Conservation (phyloP, 306 rosid species). For the Psophocarpus tetragonolobus region DNA sequence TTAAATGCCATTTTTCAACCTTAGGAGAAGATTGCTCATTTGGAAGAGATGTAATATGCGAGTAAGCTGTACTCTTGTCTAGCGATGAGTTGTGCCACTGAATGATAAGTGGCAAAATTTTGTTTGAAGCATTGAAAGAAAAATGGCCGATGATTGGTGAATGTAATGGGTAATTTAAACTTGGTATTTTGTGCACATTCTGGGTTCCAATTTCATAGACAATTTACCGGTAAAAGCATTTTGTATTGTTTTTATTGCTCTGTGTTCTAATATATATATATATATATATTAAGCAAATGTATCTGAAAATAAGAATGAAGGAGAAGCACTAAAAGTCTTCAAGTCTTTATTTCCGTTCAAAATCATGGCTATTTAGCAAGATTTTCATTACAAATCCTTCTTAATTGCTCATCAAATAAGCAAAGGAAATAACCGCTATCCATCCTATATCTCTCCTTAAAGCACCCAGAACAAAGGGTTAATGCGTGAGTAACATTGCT, state of each 20-base stretch:
- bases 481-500: neutral
- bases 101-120: slow-evolving; percentile 12
- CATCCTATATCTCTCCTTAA: too few relatives aligned
- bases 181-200: neutral
- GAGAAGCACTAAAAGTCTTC: too few relatives aligned
- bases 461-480: too few relatives aligned
- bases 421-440: too few relatives aligned
- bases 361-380: too few relatives aligned
- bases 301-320: too few relatives aligned
- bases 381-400: too few relatives aligned
- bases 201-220: neutral
- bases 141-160: neutral
- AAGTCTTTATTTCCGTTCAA: too few relatives aligned
- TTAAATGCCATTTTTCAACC: slow-evolving; percentile 1
- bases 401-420: too few relatives aligned
- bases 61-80: slow-evolving; percentile 5
- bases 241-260: too few relatives aligned
- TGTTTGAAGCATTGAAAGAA: slow-evolving; percentile 26
- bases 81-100: slow-evolving; percentile 14
- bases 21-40: neutral
- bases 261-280: too few relatives aligned
- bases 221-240: neutral
- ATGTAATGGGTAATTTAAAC: neutral
- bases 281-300: too few relatives aligned
- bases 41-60: slow-evolving; percentile 2